Conservation (phyloP, 1,284 basidiomycete species). For the Inonotus hispidus region DNA sequence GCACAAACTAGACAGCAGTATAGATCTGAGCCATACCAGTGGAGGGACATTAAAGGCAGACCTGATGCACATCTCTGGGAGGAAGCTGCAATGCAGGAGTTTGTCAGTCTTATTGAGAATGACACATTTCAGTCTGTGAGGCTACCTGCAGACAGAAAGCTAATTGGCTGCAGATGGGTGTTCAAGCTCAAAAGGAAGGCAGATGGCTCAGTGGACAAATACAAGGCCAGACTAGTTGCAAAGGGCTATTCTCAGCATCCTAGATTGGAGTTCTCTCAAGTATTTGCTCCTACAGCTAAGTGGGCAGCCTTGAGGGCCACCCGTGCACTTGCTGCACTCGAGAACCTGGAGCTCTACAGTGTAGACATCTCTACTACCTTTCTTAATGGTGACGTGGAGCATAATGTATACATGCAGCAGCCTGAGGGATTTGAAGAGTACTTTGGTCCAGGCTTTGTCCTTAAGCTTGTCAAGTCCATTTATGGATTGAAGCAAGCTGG, state of each 20-base stretch:
- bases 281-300: constrained; percentile 32
- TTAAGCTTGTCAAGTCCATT: constrained; percentile 25
- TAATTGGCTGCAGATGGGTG: constrained; percentile 20
- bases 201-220: constrained; percentile 28
- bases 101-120: constrained; percentile 10
- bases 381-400: constrained; percentile 28
- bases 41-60: neutral
- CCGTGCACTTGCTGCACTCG: constrained; percentile 25
- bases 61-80: neutral
- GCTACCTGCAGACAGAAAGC: constrained; percentile 18
- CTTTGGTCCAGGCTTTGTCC: constrained; percentile 4
- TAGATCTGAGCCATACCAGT: neutral
- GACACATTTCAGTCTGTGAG: constrained; percentile 16
- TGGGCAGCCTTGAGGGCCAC: constrained; percentile 27
- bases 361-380: constrained; percentile 34
- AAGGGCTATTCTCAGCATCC: no score
- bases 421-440: constrained; percentile 28
- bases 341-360: constrained; percentile 32
- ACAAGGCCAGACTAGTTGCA: neutral
- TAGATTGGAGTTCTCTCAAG: constrained; percentile 24
- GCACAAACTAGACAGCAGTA: neutral
- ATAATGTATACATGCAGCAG: constrained; percentile 30
- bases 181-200: constrained; percentile 20
- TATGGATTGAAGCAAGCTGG: constrained; percentile 31
- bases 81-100: neutral